Evolutionary conservation across 2,329 filamentous ascomycete genomes (phyloP).

Genomic region (Cytospora piceicola): DNA sequence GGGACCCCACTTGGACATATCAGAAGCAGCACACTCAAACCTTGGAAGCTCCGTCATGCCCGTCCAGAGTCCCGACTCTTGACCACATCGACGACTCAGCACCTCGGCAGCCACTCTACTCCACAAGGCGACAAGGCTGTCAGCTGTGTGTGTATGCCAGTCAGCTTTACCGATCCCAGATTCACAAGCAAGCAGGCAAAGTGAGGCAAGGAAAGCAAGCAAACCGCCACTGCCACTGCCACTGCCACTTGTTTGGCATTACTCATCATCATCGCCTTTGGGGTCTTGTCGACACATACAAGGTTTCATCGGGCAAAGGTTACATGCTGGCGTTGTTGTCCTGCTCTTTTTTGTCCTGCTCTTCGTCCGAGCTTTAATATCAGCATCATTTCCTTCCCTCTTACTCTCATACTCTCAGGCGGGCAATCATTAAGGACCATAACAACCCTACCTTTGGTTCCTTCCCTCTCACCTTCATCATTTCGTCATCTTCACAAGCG

Average conservation of each 20-base stretch:
- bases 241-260: neutral
- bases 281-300: neutral
- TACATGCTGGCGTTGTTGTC: neutral
- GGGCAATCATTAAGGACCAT: neutral
- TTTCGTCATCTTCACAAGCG: neutral
- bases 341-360: no score
- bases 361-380: no score
- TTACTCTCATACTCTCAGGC: no score
- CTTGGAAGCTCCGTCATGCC: neutral
- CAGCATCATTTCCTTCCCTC: neutral
- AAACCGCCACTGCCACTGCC: conserved; percentile 6
- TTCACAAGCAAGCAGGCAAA: neutral
- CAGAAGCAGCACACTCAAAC: neutral
- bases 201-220: neutral
- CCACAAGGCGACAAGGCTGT: conserved; percentile 32
- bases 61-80: neutral
- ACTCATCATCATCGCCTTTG: neutral
- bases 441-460: neutral
- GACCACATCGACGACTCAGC: neutral
- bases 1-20: neutral
- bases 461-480: neutral
- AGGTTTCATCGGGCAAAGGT: neutral
- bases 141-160: neutral
- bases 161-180: conserved; percentile 23
- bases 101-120: conserved; percentile 1